Percentiles rank a stretch among this genome's conserved stretches.
Conservation (phyloP, 345 rosid genomes). For the Ceriops decandra region DNA sequence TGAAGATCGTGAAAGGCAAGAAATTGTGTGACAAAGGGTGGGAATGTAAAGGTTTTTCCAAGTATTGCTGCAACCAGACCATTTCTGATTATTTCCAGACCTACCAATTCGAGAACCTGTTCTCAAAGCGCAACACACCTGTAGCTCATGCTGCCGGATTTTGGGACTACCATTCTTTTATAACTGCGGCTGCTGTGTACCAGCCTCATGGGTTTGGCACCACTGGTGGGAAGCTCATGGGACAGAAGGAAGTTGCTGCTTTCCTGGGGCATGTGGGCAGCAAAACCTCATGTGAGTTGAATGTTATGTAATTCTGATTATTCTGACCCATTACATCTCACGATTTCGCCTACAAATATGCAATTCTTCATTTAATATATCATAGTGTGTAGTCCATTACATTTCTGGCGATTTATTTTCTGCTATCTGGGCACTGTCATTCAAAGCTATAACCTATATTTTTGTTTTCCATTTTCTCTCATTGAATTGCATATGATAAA, state of each 20-base stretch:
- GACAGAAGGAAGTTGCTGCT: constrained; percentile 31
- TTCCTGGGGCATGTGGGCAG: constrained; percentile 29
- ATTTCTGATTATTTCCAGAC: constrained; percentile 30
- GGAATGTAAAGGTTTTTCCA: constrained; percentile 17
- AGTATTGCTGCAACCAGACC: constrained; percentile 14
- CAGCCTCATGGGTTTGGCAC: constrained; percentile 34
- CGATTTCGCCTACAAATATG: too few species aligned
- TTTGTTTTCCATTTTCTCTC: too few species aligned
- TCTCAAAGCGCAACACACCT: constrained; percentile 23
- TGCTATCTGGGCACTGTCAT: too few species aligned
- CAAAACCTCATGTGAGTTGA: constrained; percentile 27
- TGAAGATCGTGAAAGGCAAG: constrained; percentile 26
- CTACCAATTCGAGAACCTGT: constrained; percentile 28
- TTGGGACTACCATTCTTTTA: constrained; percentile 29
- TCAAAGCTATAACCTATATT: too few species aligned
- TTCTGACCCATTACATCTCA: too few species aligned
- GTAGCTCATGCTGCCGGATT: constrained; percentile 29
- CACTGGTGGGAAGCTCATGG: constrained; percentile 16
- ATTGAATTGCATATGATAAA: not conserved
- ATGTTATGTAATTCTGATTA: not conserved
- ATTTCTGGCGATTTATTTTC: too few species aligned
- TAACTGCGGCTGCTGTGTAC: constrained; percentile 19
- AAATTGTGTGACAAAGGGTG: constrained; percentile 25
- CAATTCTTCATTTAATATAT: too few species aligned
- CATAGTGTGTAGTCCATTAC: too few species aligned